Base-by-base conservation (phyloP, 768 basidiomycete genomes). In the Daedaleopsis nitida region DNA sequence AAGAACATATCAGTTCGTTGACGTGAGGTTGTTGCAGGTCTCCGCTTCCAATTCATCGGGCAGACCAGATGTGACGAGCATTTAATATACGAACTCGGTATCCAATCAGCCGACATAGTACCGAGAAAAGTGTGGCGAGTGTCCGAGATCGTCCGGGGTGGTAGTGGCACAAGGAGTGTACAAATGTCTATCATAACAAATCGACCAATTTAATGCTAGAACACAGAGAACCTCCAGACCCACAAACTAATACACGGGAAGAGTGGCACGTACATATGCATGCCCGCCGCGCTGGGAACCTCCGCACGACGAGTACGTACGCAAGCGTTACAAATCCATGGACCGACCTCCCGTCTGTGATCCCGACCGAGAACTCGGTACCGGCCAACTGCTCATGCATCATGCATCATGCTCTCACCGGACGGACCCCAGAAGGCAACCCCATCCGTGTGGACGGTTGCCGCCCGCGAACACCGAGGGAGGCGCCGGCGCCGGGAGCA, bases 361-460 rank as follows among this genome's bases (percentile, higher is more conserved):
- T 2, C 6, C 23, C 47, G 21, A 49, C 47, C 47, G 47, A 49
- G 9, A 23, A 17, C 37, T 38, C 37, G 42, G 47, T 39, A 37
- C 55, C 55, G 38, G 39, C 39, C 39, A 3, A 37, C 51, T 6
- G 38, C 32, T n/a, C n/a, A n/a, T n/a, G n/a, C n/a, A n/a, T n/a
- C n/a, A n/a, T n/a, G n/a, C n/a, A n/a, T 27, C 55, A 65, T n/a
- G 62, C 63, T 55, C 63, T 62, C 27, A 57, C 16, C 35, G 66
- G 68, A 11, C 68, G 55, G 45, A 69, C 68, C 32, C 68, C 64
- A 17, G 66, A 60, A 19, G 68, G 68, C 53, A 69, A 58, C 23
- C 68, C 68, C 47, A 52, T 39, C 24, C 64, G 58, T 35, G 55
- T 45, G 14, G 64, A 44, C 19, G 53, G 60, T 59, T 58, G 60